These are phyloP conservation scores for Solanum chacoense DNA, from an alignment of 305 asterid species.

Conservation along the genomic window DNA sequence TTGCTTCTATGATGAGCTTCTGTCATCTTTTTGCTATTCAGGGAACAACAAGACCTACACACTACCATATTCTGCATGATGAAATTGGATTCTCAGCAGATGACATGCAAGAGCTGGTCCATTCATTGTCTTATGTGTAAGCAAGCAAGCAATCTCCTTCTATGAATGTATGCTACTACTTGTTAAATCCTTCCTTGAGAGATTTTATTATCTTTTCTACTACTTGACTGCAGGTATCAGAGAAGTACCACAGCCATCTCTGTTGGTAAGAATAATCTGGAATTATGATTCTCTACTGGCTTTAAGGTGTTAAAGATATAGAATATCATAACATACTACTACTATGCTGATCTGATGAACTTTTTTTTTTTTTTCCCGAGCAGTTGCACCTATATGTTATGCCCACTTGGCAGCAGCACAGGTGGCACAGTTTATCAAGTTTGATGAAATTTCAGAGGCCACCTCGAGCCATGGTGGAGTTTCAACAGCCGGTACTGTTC, in stretches of 20 bases:
- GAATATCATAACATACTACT: background rate
- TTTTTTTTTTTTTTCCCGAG: background rate
- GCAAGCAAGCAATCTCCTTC: background rate
- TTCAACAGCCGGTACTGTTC: constrained; percentile 7
- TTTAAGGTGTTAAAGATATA: background rate
- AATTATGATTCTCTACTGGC: background rate
- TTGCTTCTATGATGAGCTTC: background rate
- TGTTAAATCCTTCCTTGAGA: background rate
- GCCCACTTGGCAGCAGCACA: constrained; percentile 73
- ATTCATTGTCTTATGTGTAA: constrained; percentile 63
- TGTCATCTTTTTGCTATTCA: constrained; percentile 4
- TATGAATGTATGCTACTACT: background rate
- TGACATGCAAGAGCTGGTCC: constrained; percentile 63
- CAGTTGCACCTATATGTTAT: constrained; percentile 70
- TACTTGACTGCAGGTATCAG: constrained; percentile 43
- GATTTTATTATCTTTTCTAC: background rate
- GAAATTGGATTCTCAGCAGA: constrained; percentile 57
- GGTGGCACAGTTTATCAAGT: constrained; percentile 45
- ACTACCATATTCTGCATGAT: constrained; percentile 58
- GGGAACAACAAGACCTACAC: constrained; percentile 75
- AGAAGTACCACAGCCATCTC: constrained; percentile 72
- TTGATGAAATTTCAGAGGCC: constrained; percentile 40
- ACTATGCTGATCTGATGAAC: background rate
- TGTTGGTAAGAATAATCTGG: constrained; percentile 35
- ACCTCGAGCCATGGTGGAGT: constrained; percentile 41